Evolutionary conservation across 768 basidiomycete genomes (phyloP), one percentile per base, ranked within the genome.

Genomic region (Naganishia onofrii): DNA sequence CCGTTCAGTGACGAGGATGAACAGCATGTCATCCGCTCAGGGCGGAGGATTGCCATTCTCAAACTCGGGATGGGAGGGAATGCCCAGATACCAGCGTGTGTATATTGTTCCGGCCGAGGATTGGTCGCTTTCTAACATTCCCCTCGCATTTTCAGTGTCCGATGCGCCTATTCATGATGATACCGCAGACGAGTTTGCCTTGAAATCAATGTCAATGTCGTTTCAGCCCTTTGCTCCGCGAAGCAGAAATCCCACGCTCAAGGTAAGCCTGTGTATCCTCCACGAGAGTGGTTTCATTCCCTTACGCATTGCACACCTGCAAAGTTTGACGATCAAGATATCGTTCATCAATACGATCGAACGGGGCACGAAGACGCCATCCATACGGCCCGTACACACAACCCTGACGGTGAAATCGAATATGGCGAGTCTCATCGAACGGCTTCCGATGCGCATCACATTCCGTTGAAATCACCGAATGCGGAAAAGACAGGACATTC

Each of bases 111-210:
- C 13, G 21, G 10, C 32, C 32, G 15, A 12, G 26, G 3, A 56
- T 3, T 19, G 10, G 44, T n/a, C 2, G 2, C 15, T 26, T 1
- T 26, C 32, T 51, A 31, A 46, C 34, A 42, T 9, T 68, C 28
- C n/a, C 13, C 23, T 29, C 21, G 13, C 12, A 53, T 21, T 26
- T 12, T 23, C 60, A 80, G 79, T 97, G 7, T 93, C 92, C 77
- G 94, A 97, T 77, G 86, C 89, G 13, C 94, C 94, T 2, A 86
- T 96, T 76, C 89, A 90, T 71, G 81, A 70, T 29, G 79, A 81
- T 70, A 77, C 79, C 1, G 57, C 75, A 67, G 81, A 81, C 60
- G 73, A 77, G 66, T 78, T 81, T 52, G 77, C 79, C 15, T 17
- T 79, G 10, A 75, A 81, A 53, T 77, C 46, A 2, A 48, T 56